Percentiles rank a stretch among this genome's conserved stretches.
These are phyloP conservation scores for Phytophthora pistaciae DNA, from an alignment of 352 stramenopile species.

Conservation along the genomic window DNA sequence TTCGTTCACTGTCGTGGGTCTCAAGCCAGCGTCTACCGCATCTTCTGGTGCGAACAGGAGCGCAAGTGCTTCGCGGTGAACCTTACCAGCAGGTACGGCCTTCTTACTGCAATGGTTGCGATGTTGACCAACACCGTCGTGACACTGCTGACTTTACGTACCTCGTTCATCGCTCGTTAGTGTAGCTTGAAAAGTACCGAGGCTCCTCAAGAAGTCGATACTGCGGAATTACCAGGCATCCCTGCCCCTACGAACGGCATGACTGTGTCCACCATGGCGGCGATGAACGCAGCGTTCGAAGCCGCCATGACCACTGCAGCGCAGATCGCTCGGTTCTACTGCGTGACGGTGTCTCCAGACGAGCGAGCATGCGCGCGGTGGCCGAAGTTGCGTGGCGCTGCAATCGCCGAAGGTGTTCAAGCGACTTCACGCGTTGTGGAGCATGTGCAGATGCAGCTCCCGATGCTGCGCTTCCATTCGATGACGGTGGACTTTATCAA, in stretches of 20 bases:
- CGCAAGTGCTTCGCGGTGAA: slow-evolving; percentile 78
- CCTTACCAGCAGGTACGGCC: slow-evolving; percentile 70
- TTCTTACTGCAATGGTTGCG: neutral
- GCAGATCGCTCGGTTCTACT: slow-evolving; percentile 44
- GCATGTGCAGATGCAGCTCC: slow-evolving; percentile 72
- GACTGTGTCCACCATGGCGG: slow-evolving; percentile 18
- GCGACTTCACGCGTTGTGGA: slow-evolving; percentile 64
- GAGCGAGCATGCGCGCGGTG: slow-evolving; percentile 38
- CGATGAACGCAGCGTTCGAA: slow-evolving; percentile 38
- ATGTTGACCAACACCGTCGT: slow-evolving; percentile 13
- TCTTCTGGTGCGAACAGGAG: slow-evolving; percentile 64
- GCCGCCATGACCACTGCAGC: slow-evolving; percentile 35
- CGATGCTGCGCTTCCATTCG: slow-evolving; percentile 57
- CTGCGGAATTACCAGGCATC: neutral
- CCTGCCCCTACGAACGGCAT: neutral
- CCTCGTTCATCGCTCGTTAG: slow-evolving; percentile 34
- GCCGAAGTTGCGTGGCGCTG: slow-evolving; percentile 63
- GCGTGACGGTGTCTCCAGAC: slow-evolving; percentile 51
- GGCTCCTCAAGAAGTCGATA: slow-evolving; percentile 17
- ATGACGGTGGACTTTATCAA: slow-evolving; percentile 83
- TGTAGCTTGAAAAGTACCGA: slow-evolving; percentile 47
- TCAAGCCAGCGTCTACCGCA: slow-evolving; percentile 74
- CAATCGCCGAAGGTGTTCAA: slow-evolving; percentile 60
- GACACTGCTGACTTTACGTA: slow-evolving; percentile 5
- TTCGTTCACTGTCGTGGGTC: slow-evolving; percentile 77